A percentile compares a stretch with the other conserved stretches of the same genome.
Evolutionary conservation across 1,284 basidiomycete species (phyloP).

Genomic region (Cystobasidium pallidum): DNA sequence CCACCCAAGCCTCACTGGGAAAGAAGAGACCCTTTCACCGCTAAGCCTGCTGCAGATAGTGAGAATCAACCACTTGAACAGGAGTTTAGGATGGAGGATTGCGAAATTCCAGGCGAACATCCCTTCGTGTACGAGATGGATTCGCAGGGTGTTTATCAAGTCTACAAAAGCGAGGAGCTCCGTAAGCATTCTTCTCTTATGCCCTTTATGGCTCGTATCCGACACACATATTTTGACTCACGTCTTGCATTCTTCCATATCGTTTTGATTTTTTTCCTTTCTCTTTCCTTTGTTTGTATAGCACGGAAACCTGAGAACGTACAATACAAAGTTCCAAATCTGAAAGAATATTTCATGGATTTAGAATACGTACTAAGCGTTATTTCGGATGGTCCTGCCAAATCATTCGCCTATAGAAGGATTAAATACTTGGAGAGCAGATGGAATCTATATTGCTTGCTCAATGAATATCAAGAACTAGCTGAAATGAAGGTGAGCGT

Average conservation of each 20-base stretch:
- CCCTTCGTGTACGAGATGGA: conserved; percentile 72
- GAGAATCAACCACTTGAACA: conserved; percentile 5
- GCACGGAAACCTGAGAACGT: conserved; percentile 54
- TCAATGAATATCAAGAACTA: conserved; percentile 93
- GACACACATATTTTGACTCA: too few relatives aligned
- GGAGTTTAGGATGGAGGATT: conserved; percentile 70
- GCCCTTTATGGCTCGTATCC: too few relatives aligned
- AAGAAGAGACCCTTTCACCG: conserved; percentile 47
- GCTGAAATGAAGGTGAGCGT: conserved; percentile 86
- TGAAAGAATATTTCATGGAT: conserved; percentile 93
- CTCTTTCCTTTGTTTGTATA: background rate
- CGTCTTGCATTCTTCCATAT: background rate
- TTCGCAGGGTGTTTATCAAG: conserved; percentile 82
- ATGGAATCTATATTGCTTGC: conserved; percentile 88
- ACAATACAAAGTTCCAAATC: conserved; percentile 76
- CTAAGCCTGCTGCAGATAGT: conserved; percentile 5
- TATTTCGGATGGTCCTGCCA: conserved; percentile 70
- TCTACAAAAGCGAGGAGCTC: conserved; percentile 61
- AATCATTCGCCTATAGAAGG: conserved; percentile 91
- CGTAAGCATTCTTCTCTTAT: background rate
- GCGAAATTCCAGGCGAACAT: conserved; percentile 67
- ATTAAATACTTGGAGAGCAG: conserved; percentile 94
- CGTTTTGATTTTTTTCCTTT: background rate
- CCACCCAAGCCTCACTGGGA: conserved; percentile 90
- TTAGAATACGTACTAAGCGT: conserved; percentile 71